These are phyloP conservation scores for Castanea sativa DNA, from an alignment of 306 rosid genomes.

Conservation along the genomic window DNA sequence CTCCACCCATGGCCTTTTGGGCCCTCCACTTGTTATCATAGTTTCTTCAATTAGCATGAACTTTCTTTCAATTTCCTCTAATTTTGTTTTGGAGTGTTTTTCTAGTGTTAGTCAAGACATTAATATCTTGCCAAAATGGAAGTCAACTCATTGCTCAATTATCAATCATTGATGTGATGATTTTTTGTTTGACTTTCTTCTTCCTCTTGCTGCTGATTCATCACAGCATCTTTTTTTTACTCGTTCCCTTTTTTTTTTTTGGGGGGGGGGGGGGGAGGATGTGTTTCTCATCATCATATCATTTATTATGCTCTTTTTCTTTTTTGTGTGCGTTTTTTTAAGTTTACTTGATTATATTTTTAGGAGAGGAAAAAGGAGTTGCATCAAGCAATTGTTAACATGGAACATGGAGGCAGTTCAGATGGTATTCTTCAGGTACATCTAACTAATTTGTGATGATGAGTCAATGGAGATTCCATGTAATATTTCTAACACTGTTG, in stretches of 20 bases:
- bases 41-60: not conserved
- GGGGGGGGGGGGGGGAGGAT: no score
- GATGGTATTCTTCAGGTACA: constrained; percentile 98
- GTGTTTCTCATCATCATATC: no score
- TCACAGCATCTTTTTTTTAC: no score
- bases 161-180: not conserved
- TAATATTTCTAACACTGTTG: constrained; percentile 32
- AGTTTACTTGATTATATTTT: constrained; percentile 6
- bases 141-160: not conserved
- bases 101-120: not conserved
- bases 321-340: not conserved
- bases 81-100: not conserved
- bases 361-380: constrained; percentile 85
- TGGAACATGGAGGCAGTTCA: constrained; percentile 95
- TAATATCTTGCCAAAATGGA: not conserved
- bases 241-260: no score
- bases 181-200: not conserved
- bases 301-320: not conserved
- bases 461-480: constrained; percentile 6
- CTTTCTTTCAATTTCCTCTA: not conserved
- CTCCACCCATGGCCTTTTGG: not conserved
- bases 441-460: constrained; percentile 11
- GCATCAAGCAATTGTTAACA: constrained; percentile 89
- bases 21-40: not conserved
- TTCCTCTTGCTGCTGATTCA: no score